These are phyloP conservation scores for Mucor lusitanicus DNA, from an alignment of 371 early-diverging fungal genomes.

Conservation along the genomic window DNA sequence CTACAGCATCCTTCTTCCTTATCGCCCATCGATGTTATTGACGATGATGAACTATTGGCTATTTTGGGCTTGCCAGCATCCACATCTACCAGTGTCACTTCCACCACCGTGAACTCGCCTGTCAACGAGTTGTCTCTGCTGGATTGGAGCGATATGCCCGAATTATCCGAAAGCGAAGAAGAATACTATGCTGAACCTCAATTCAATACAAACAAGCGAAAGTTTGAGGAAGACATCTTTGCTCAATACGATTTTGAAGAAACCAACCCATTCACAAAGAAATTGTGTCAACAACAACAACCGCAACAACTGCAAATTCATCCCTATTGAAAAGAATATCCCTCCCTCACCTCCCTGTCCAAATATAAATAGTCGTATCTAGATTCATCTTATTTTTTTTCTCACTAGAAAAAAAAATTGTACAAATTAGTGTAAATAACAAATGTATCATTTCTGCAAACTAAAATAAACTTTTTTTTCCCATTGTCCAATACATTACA, in stretches of 20 bases:
- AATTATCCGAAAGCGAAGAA: slow-evolving; percentile 16
- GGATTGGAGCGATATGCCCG: slow-evolving; percentile 23
- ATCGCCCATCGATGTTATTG: slow-evolving; percentile 15
- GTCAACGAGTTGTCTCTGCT: background rate
- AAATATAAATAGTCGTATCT: background rate
- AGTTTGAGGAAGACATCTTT: slow-evolving; percentile 21
- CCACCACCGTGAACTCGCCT: background rate
- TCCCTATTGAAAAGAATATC: background rate
- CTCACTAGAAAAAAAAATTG: background rate
- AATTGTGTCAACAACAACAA: background rate
- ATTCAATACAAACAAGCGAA: slow-evolving; percentile 7
- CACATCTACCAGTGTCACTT: background rate
- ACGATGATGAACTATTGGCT: slow-evolving; percentile 18
- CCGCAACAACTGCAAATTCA: background rate
- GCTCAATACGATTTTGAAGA: slow-evolving; percentile 27
- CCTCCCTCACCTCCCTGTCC: background rate
- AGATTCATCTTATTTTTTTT: background rate
- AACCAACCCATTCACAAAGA: slow-evolving; percentile 6
- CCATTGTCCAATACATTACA: slow-evolving; percentile 1
- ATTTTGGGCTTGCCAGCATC: slow-evolving; percentile 14
- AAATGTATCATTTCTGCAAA: background rate
- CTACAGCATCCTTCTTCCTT: background rate
- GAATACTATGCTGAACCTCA: background rate
- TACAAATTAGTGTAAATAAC: background rate
- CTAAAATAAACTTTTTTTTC: slow-evolving; percentile 1